Evolutionary conservation across 495 filamentous ascomycete genomes (phyloP), one percentile per base, ranked within the genome.

Genomic region (Bathelium albidoporum): DNA sequence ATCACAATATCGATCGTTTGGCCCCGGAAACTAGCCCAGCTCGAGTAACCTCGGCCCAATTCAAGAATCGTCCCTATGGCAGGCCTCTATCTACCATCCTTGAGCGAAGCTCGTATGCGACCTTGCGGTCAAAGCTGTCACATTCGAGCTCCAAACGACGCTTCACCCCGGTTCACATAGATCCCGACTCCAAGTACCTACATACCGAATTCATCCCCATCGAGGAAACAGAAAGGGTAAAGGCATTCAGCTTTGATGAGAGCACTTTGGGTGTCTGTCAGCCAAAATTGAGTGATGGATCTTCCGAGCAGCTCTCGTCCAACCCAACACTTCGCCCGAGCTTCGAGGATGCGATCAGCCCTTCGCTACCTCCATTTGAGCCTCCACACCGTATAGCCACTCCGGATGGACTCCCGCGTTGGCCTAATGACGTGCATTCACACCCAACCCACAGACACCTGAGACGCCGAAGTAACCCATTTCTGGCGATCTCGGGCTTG

Each of bases 131-230:
- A 26, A 55, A 29, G 49, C 49, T 55, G 22, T 55, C 49, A 28
- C 49, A 44, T n/a, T 49, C 60, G 36, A 62, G 43, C 28, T 41
- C 43, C 43, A 62, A 52, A 49, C 60, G 60, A 10, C 32, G 29
- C 10, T 62, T 45, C 43, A 62, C 60, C 2, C 60, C 60, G 14
- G 43, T 62, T 39, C 36, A 62, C 29, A 28, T 49, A 14, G 41
- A 49, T 18, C 36, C 34, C 28, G 29, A 44, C 10, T 62, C 60
- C 18, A 41, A 44, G 18, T 62, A 62, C 26, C 22, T 62, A n/a
- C 60, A 62, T 45, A 44, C 36, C 20, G 41, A 41, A 18, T 4
- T 39, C 9, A 20, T 18, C 10, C 36, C 36, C 2, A 32, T 28
- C 20, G 41, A 32, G 5, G 43, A 52, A 52, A 7, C 18, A 18